Evolutionary conservation across 495 filamentous ascomycete genomes (phyloP).

Genomic region (Aspergillus diversus): DNA sequence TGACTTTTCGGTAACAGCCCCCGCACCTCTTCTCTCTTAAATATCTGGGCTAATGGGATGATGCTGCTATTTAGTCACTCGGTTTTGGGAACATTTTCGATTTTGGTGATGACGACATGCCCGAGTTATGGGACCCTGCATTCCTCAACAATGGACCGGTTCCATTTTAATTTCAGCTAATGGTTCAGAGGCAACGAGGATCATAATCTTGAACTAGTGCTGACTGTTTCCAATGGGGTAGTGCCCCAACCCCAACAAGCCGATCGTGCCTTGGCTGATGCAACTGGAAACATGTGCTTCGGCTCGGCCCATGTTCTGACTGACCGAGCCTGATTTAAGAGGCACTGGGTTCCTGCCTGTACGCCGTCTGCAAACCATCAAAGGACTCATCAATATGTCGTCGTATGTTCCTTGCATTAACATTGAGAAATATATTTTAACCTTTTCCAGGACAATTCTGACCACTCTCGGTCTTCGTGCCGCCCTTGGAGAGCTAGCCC

Average conservation of each 20-base stretch:
- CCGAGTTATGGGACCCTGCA: conserved; percentile 38
- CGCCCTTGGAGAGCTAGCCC: conserved; percentile 20
- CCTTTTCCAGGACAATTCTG: conserved; percentile 25
- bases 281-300: too few species aligned
- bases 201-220: too few species aligned
- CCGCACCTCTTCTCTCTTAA: background rate
- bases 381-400: background rate
- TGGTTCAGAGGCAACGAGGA: too few species aligned
- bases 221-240: too few species aligned
- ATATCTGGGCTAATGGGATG: background rate
- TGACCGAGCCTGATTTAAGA: too few species aligned
- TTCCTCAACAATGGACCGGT: conserved; percentile 25
- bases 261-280: too few species aligned
- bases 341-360: too few species aligned
- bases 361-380: too few species aligned
- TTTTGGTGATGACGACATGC: conserved; percentile 29
- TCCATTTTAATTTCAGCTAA: background rate
- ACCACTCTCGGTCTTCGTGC: conserved; percentile 33
- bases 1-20: conserved; percentile 35
- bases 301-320: too few species aligned
- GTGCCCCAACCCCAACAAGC: too few species aligned
- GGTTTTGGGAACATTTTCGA: conserved; percentile 44
- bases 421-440: background rate
- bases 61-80: conserved; percentile 30
- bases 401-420: conserved; percentile 10